These are phyloP conservation scores for Durusdinium trenchii DNA, from an alignment of 73 alveolate genomes.

Conservation along the genomic window DNA sequence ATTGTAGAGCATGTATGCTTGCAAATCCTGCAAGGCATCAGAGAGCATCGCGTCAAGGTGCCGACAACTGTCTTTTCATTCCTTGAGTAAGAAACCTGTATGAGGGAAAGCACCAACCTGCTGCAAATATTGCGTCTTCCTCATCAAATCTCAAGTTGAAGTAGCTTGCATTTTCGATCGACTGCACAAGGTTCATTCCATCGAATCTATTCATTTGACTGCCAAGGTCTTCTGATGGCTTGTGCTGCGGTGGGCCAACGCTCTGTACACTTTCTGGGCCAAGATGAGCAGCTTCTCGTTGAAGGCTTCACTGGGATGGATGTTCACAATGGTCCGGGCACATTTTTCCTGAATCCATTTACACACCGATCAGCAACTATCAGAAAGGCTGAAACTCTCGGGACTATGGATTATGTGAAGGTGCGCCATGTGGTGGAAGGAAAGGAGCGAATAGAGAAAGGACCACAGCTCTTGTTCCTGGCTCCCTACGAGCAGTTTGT, in stretches of 20 bases:
- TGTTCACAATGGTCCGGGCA: slow-evolving; percentile 81
- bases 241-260: slow-evolving; percentile 54
- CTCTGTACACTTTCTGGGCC: slow-evolving; percentile 46
- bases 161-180: no score
- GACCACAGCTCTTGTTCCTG: slow-evolving; percentile 53
- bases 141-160: no score
- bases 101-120: no score
- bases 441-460: slow-evolving; percentile 61
- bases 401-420: slow-evolving; percentile 59
- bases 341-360: slow-evolving; percentile 37
- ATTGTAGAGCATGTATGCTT: no score
- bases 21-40: no score
- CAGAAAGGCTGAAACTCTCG: slow-evolving; percentile 57
- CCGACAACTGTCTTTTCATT: no score
- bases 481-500: slow-evolving; percentile 69
- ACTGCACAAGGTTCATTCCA: no score
- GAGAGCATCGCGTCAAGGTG: no score
- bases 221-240: background rate
- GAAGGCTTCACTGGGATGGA: slow-evolving; percentile 68
- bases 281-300: slow-evolving; percentile 81
- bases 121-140: no score
- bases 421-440: slow-evolving; percentile 63
- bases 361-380: slow-evolving; percentile 49
- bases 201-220: no score
- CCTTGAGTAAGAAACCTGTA: no score